Base-by-base conservation (phyloP, 1,284 basidiomycete species). In the Melampsora occidentalis region DNA sequence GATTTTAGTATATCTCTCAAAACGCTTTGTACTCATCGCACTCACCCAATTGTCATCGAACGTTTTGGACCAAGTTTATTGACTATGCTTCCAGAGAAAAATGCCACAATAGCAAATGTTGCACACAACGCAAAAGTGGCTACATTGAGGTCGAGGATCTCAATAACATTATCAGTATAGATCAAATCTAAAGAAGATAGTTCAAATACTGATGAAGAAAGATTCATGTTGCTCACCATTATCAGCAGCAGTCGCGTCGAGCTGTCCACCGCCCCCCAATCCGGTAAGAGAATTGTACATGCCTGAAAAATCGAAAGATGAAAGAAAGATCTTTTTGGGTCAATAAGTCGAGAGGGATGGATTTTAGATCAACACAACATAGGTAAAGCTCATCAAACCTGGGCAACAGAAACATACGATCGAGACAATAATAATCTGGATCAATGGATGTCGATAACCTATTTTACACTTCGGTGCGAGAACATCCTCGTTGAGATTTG, bases 21-120 rank as follows among this genome's bases (percentile, higher is more conserved):
- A 33, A 18, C 22, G 7, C 5, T 39, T 39, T 12, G 35, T 1
- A 39, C 10, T 57, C 28, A 22, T 53, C 33, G 16, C 10, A 35
- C 53, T 22, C 88, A 89, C 68, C 92, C 92, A 18, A 93, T 79
- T 25, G 89, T 84, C 20, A 94, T 87, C 0, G 91, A 91, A 14
- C 88, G 79, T 25, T 87, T 86, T 39, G 90, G 85, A n/a, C 92
- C 92, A 46, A 94, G 85, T 77, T 87, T 79, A 80, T 85, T 85
- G 82, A 84, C 78, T 66, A 86, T 85, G 87, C 80, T 93, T 90
- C 85, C 91, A 89, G 83, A 91, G 84, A 31, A 90, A 78, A 81
- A 82, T 53, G 81, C 80, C 57, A 81, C 79, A 46, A 51, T 79
- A 28, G 81, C 79, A 48, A 82, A 82, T 71, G 77, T 78, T 46